Evolutionary conservation across 345 rosid species (phyloP).

Genomic region (Aurinia saxatilis): DNA sequence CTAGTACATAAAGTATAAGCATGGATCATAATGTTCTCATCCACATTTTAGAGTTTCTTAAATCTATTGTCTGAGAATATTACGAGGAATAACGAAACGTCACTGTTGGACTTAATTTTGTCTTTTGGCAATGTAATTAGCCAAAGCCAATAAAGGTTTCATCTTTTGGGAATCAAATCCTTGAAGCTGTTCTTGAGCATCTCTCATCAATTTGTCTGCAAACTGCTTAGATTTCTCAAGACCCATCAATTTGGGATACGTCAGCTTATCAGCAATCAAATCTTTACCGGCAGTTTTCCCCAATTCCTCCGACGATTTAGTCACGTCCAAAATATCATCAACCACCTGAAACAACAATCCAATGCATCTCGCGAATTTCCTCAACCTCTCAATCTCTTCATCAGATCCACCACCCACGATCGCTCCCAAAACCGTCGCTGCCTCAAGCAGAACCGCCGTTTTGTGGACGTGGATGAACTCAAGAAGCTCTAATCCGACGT

Average conservation of each 20-base stretch:
- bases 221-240: constrained; percentile 55
- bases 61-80: constrained; percentile 6
- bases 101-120: constrained; percentile 35
- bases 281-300: constrained; percentile 94
- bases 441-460: constrained; percentile 67
- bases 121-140: constrained; percentile 71
- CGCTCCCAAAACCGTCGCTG: constrained; percentile 64
- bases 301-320: constrained; percentile 61
- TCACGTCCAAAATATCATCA: constrained; percentile 50
- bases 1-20: background rate
- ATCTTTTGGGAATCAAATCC: constrained; percentile 62
- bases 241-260: constrained; percentile 74
- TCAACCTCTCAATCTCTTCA: constrained; percentile 62
- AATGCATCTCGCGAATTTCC: constrained; percentile 58
- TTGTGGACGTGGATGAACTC: constrained; percentile 82
- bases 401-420: constrained; percentile 64
- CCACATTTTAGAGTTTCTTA: background rate
- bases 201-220: constrained; percentile 46
- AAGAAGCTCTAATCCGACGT: constrained; percentile 48
- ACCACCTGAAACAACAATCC: constrained; percentile 75
- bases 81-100: background rate
- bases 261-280: constrained; percentile 60
- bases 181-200: constrained; percentile 47
- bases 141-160: constrained; percentile 69
- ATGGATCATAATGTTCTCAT: background rate